phyloP scores from a whole-genome alignment of 75 land plant genomes.

The Ceratopteris richardii region DNA sequence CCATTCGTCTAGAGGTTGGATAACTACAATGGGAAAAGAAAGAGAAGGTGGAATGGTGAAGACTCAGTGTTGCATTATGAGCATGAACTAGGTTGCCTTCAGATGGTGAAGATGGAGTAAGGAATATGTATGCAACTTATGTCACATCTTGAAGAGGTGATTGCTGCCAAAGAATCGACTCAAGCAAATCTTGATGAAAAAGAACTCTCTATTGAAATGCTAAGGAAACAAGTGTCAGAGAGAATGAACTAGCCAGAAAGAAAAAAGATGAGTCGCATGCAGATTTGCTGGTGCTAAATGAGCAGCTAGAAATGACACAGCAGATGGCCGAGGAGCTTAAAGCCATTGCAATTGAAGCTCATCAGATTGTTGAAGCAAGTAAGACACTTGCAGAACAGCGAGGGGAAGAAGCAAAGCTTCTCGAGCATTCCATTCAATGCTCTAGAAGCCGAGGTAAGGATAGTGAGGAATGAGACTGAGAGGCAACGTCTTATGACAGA shows the following conservation, averaged over 20 bases:
- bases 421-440: constrained; percentile 86
- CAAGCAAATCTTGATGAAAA: not conserved
- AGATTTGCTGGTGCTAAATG: constrained; percentile 40
- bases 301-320: constrained; percentile 65
- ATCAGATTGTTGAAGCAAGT: constrained; percentile 69
- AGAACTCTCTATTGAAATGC: not conserved
- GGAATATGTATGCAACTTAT: constrained; percentile 32
- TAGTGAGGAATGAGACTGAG: constrained; percentile 84
- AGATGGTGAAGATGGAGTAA: too few relatives aligned
- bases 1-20: too few relatives aligned
- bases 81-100: too few relatives aligned
- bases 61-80: too few relatives aligned
- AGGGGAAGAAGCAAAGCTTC: constrained; percentile 75
- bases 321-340: constrained; percentile 69
- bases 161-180: constrained; percentile 28
- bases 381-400: constrained; percentile 69
- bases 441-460: constrained; percentile 77
- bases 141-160: constrained; percentile 17
- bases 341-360: constrained; percentile 71
- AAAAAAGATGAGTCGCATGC: constrained; percentile 53
- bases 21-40: too few relatives aligned
- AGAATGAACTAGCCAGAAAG: constrained; percentile 38
- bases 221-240: constrained; percentile 10
- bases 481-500: constrained; percentile 73
- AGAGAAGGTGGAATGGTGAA: too few relatives aligned